Base-by-base conservation (phyloP, 768 basidiomycete species). In the Tricholoma terreum region DNA sequence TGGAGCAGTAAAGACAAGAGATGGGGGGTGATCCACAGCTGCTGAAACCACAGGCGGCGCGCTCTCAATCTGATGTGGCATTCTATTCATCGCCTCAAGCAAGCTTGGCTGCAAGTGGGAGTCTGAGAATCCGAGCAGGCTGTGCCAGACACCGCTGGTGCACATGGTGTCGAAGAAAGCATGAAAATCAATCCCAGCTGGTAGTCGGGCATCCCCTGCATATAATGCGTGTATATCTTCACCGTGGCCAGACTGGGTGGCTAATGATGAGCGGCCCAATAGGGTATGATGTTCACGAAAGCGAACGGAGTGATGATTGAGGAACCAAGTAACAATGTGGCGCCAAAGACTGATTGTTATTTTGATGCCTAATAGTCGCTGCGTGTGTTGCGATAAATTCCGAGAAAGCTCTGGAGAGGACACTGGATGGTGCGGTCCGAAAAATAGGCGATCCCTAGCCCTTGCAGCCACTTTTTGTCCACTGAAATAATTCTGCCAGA, bases 401-500 rank as follows among this genome's bases (percentile, higher is more conserved):
- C 35, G 17, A 3, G 55, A 56, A 9, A 57, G 30, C 22, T 57
- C 35, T 19, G 22, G 30, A n/a, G 50, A 51, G 9, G 27, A 14
- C 27, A 57, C 33, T 19, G 43, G 56, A n/a, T 21, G 11, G 45
- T 57, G 19, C 19, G 52, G 22, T 5, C 56, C 56, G 27, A 38
- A 50, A 19, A 57, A 57, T 30, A 57, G 56, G 30, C 5, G 38
- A 27, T 36, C 11, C 21, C 15, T 22, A 27, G 56, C 31, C 22
- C 52, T 57, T 12, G 10, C 22, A 31, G 19, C 11, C 36, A 42
- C 36, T 22, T 31, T 30, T 22, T 33, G 56, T 40, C 38, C 38
- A 19, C 55, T 54, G 27, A 61, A 53, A 30, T 46, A 31, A 22
- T 42, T 14, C 15, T 61, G 61, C 58, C 58, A 59, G 10, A 55